Base-by-base conservation (phyloP, 1,284 basidiomycete species). In the Ceratobasidium sp. region DNA sequence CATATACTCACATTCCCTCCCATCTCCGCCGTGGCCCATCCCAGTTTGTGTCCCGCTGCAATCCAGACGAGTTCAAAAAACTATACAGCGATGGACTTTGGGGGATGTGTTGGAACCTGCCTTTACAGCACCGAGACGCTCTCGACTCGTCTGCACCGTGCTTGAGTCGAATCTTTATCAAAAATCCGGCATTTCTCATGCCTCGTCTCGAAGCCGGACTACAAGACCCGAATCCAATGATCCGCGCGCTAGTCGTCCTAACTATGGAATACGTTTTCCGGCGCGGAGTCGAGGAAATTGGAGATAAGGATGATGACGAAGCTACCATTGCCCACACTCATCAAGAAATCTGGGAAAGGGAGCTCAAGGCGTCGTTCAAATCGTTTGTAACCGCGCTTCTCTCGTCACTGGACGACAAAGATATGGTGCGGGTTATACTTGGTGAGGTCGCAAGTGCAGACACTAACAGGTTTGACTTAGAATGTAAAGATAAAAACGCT, bases 91-190 rank as follows among this genome's bases (percentile, higher is more conserved):
- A 97, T 69, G 83, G 88, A 27, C 88, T 98, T 13, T 99, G 98
- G 97, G 86, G 86, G 2, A 95, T 96, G 0, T 86, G 97, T 16
- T 96, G 98, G 81, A 89, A 92, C 79, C 90, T 93, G 81, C 88
- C 91, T 76, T 90, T 88, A 76, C 88, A 92, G 19, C 95, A 98
- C 78, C 97, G 98, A 81, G 93, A 92, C 2, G 92, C 94, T 2
- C 86, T 96, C 71, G 98, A 97, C 81, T 94, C 98, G 74, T 94
- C 95, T 41, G 95, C 97, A 54, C 96, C 98, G 24, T 99, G 97
- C 81, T 87, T 99, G 22, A 97, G 97, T 58, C 96, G 98, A 81
- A 85, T 99, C 53, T 96, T 95, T 0, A 93, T 93, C 0, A 93
- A 93, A 0, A 92, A 97, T 71, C 95, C 97, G 4, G 87, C 89